Conservation (phyloP, 1,284 basidiomycete species). For the Microbotryum intermedium region DNA sequence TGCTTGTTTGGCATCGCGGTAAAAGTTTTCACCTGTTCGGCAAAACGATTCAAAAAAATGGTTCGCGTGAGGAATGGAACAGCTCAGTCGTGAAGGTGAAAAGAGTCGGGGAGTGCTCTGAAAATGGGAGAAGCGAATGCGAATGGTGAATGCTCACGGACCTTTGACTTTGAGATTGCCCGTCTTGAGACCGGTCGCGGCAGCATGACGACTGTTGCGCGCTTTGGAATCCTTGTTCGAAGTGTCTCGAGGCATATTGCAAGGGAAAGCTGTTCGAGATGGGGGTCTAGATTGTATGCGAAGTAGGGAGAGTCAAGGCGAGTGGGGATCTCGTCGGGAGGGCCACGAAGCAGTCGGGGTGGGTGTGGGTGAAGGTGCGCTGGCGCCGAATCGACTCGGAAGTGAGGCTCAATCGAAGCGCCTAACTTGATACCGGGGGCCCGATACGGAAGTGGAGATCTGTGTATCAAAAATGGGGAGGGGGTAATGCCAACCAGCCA, state of each 20-base stretch:
- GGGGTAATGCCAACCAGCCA: too few relatives aligned
- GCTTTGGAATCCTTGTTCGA: conserved; percentile 23
- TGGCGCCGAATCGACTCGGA: too few relatives aligned
- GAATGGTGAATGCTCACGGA: neutral
- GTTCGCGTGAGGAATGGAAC: neutral
- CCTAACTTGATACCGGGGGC: too few relatives aligned
- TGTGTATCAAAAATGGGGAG: too few relatives aligned
- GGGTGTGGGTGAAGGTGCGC: too few relatives aligned
- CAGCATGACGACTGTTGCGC: conserved; percentile 19
- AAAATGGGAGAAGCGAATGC: neutral
- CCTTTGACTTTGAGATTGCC: conserved; percentile 29
- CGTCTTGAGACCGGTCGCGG: conserved; percentile 29
- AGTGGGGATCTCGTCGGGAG: too few relatives aligned
- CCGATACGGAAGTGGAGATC: too few relatives aligned
- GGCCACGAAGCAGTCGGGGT: too few relatives aligned
- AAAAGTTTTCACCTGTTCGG: conserved; percentile 34
- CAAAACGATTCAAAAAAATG: too few relatives aligned
- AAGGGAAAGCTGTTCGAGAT: neutral
- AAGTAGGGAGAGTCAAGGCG: too few relatives aligned
- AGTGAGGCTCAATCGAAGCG: too few relatives aligned
- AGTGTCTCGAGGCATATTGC: conserved; percentile 16
- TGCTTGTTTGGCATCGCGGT: conserved; percentile 53
- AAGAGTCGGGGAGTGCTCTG: neutral
- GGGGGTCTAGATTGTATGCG: too few relatives aligned
- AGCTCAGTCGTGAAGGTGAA: neutral